These are phyloP conservation scores for Trichoderma orchidacearum DNA, from an alignment of 495 filamentous ascomycete species.

Conservation along the genomic window DNA sequence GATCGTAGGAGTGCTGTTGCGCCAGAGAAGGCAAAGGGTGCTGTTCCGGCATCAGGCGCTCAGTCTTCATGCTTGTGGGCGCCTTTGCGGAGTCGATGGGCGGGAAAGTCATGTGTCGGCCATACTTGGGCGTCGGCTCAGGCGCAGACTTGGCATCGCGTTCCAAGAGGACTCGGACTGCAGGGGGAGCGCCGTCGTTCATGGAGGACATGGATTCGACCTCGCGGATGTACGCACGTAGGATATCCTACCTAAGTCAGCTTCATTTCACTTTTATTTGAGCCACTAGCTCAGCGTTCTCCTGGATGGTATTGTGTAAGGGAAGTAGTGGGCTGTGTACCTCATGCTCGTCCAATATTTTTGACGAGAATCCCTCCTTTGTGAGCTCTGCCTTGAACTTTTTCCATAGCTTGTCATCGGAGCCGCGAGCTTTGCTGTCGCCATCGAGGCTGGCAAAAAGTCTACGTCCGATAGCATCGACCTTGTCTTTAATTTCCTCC, in stretches of 20 bases:
- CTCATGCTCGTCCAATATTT: conserved; percentile 36
- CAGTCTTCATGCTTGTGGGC: conserved; percentile 22
- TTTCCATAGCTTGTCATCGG: conserved; percentile 37
- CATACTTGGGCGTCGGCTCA: conserved; percentile 1
- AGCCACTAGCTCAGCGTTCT: not conserved
- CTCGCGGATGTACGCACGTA: conserved; percentile 40
- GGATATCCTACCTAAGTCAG: conserved; percentile 26
- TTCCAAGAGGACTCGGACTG: conserved; percentile 25
- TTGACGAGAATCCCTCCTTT: conserved; percentile 34
- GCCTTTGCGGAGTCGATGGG: conserved; percentile 26
- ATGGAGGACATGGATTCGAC: conserved; percentile 24
- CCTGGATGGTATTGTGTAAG: not conserved
- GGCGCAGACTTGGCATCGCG: conserved; percentile 5
- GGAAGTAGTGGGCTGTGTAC: conserved; percentile 12
- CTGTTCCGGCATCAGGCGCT: conserved; percentile 15
- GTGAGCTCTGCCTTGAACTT: conserved; percentile 38
- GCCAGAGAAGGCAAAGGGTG: not conserved
- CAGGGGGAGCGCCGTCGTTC: conserved; percentile 21
- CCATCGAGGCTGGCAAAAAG: conserved; percentile 24
- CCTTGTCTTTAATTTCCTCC: conserved; percentile 32
- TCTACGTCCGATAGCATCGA: conserved; percentile 34
- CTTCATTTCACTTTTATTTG: not conserved
- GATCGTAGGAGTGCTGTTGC: conserved; percentile 18
- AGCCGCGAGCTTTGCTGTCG: no score
- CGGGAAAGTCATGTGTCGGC: conserved; percentile 7